Evolutionary conservation across 2,329 filamentous ascomycete genomes (phyloP), one percentile per base, ranked within the genome.

Genomic region (Diplocarpon rosae): DNA sequence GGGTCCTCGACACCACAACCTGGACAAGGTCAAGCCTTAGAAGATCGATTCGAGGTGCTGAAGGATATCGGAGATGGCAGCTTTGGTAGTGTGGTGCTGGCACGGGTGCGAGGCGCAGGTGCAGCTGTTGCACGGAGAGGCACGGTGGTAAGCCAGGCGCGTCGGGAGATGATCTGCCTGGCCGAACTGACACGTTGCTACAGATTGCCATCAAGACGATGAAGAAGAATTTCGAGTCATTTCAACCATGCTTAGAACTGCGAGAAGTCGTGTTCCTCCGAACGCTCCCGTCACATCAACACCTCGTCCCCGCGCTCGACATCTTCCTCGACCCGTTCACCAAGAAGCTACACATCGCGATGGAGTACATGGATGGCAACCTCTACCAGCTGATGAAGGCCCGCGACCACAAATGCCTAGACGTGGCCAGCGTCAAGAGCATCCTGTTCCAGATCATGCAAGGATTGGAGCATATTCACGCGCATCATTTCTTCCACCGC

Each of bases 341-440:
- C 68, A 93, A 89, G 69, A 95, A 95, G 67, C 79, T 98, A 36
- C 92, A 98, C 66, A 98, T 98, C 55, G 82, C 78, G 61, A 98
- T 98, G 92, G 92, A 98, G 69, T 95, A 94, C 66, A 98, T 98
- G 92, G 92, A 98, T 63, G 92, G 92, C 40, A 98, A 98, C 65
- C 74, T 98, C 1, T 98, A 98, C 65, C 92, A 98, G 66, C 69
- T 98, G 52, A 98, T 98, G 92, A 98, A 98, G 70, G 83, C 92
- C 42, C 80, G 92, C 48, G 92, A 98, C 56, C 90, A 95, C 71
- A 96, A 96, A 66, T 83, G 74, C 52, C 74, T 98, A 24, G 92
- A 98, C 60, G 84, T 85, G 43, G 78, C 76, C 49, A 94, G 86
- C 58, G 92, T 98, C 49, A 96, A 98, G 73, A 96, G 90, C 69